These are phyloP conservation scores for Mycocentrospora acerina DNA, from an alignment of 2,329 filamentous ascomycete genomes.

Conservation along the genomic window DNA sequence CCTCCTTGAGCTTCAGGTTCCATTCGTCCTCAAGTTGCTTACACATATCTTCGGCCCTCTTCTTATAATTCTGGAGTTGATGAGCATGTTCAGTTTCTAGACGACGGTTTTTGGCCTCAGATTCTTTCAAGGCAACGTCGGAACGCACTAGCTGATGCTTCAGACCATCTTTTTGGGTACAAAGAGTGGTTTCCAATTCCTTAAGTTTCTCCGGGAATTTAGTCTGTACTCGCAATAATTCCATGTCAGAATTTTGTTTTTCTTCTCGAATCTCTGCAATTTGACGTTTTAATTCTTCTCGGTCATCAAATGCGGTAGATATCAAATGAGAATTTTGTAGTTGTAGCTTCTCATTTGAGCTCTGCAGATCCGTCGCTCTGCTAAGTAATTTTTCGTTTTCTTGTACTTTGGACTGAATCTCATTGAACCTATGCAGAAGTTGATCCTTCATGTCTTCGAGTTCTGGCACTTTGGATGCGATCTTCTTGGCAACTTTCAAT, in stretches of 20 bases:
- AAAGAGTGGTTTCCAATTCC: slow-evolving; percentile 3
- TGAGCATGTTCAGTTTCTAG: slow-evolving; percentile 12
- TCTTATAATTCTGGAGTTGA: slow-evolving; percentile 17
- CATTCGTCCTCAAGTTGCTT: slow-evolving; percentile 1
- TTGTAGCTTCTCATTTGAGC: slow-evolving; percentile 7
- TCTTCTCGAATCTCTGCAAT: slow-evolving; percentile 9
- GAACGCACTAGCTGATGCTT: slow-evolving; percentile 9
- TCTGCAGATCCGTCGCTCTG: slow-evolving; percentile 5
- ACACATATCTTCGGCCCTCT: slow-evolving; percentile 9
- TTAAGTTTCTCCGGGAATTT: slow-evolving; percentile 3
- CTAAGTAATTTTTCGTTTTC: slow-evolving; percentile 7
- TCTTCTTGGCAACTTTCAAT: slow-evolving; percentile 5
- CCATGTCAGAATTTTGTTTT: slow-evolving; percentile 4
- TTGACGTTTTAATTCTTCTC: slow-evolving; percentile 12
- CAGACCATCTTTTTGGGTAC: slow-evolving; percentile 9
- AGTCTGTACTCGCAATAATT: slow-evolving; percentile 6
- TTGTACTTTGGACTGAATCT: slow-evolving; percentile 3
- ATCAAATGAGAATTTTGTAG: slow-evolving; percentile 11
- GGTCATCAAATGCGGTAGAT: slow-evolving; percentile 8
- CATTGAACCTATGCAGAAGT: slow-evolving; percentile 6
- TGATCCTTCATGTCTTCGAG: slow-evolving; percentile 10
- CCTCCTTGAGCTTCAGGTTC: not conserved
- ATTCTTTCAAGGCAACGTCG: slow-evolving; percentile 14
- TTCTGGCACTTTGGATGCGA: slow-evolving; percentile 5
- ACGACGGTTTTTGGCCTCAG: slow-evolving; percentile 12